These are phyloP conservation scores for Aspergillus funiculosus DNA, from an alignment of 495 filamentous ascomycete species.

Conservation along the genomic window DNA sequence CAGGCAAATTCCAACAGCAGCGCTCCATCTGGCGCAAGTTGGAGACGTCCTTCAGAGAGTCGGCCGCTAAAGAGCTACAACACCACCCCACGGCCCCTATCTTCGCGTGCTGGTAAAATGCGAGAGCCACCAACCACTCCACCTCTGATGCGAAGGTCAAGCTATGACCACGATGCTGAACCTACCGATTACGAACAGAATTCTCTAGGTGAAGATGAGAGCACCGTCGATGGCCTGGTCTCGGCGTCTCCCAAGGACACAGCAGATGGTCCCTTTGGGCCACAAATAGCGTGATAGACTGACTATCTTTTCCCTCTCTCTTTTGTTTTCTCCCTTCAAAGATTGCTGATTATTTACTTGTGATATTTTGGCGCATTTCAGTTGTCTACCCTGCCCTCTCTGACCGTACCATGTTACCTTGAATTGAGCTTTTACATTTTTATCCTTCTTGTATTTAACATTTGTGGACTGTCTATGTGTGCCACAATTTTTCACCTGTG, in stretches of 20 bases:
- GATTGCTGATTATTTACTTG: constrained; percentile 6
- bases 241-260: constrained; percentile 34
- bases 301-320: constrained; percentile 15
- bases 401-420: neutral
- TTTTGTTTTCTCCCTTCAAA: constrained; percentile 1
- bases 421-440: constrained; percentile 1
- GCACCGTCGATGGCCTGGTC: constrained; percentile 37
- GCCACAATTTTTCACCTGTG: neutral
- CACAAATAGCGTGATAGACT: constrained; percentile 27
- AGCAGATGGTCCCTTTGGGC: constrained; percentile 34
- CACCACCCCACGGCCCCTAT: constrained; percentile 28
- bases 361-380: constrained; percentile 17
- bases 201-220: constrained; percentile 38
- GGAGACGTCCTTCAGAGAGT: constrained; percentile 34
- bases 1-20: constrained; percentile 41
- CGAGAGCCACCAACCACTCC: constrained; percentile 56
- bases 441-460: constrained; percentile 13
- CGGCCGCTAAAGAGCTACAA: constrained; percentile 34
- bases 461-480: neutral
- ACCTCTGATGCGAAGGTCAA: constrained; percentile 59
- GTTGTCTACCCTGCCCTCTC: neutral
- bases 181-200: constrained; percentile 33
- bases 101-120: constrained; percentile 31
- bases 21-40: constrained; percentile 45
- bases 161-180: constrained; percentile 69